phyloP scores from a whole-genome alignment of 192 early-diverging fungal genomes.

The Backusella sp. region DNA sequence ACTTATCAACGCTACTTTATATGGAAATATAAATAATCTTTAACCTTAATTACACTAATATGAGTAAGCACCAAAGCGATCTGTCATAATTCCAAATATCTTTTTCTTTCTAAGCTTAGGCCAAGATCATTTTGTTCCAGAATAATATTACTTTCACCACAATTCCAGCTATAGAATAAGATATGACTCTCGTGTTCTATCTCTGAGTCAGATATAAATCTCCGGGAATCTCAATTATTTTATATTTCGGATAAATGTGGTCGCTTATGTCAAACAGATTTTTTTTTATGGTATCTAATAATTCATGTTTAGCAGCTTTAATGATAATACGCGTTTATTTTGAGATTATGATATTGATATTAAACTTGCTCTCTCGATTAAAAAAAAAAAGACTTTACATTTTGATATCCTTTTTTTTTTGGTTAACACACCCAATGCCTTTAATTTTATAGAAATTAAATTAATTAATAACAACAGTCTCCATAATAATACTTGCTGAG shows the following conservation, averaged over 20 bases:
- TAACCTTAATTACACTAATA: not conserved
- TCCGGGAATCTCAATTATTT: not conserved
- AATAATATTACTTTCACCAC: not conserved
- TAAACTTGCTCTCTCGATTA: not conserved
- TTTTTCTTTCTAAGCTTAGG: not conserved
- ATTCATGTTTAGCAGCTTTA: not conserved
- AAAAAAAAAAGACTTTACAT: not conserved
- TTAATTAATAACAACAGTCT: not conserved
- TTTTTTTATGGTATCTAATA: not conserved
- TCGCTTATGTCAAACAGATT: not conserved
- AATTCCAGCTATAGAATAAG: not conserved
- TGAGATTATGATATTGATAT: not conserved
- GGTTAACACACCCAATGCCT: not conserved
- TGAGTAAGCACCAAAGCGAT: not conserved
- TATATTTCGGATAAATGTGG: not conserved
- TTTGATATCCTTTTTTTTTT: not conserved
- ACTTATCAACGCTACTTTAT: not conserved
- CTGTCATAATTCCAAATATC: not conserved
- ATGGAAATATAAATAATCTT: not conserved
- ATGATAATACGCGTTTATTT: not conserved
- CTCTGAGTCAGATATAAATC: not conserved
- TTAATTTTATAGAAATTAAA: conserved; percentile 4
- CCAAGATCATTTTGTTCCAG: too few species aligned
- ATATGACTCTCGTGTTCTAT: not conserved
- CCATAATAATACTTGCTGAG: not conserved